Conservation (phyloP, 192 early-diverging fungal species). For the Borealophlyctis nickersoniae region DNA sequence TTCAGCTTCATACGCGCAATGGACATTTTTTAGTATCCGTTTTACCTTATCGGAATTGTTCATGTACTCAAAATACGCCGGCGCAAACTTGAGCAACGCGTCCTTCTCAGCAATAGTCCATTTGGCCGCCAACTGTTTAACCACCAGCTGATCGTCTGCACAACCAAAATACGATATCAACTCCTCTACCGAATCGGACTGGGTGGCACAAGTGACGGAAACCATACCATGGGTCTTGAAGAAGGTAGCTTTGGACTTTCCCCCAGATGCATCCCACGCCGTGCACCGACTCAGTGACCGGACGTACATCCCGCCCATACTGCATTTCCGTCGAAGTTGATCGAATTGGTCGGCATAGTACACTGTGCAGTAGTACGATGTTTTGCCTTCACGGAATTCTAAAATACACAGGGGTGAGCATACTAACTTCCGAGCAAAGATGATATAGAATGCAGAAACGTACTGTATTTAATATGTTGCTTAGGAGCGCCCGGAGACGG, state of each 20-base stretch:
- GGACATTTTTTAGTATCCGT: not conserved
- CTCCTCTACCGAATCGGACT: not conserved
- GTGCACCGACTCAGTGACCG: constrained; percentile 36
- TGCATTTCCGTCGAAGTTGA: constrained; percentile 37
- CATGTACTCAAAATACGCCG: constrained; percentile 50
- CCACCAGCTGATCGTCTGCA: constrained; percentile 49
- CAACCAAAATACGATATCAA: not conserved
- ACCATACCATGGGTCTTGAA: constrained; percentile 70
- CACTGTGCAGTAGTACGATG: constrained; percentile 36
- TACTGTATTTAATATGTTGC: constrained; percentile 60
- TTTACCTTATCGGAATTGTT: constrained; percentile 26
- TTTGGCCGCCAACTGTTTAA: constrained; percentile 54
- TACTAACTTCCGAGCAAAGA: constrained; percentile 3
- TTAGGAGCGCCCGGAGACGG: not conserved
- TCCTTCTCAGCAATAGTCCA: constrained; percentile 51
- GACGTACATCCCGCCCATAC: constrained; percentile 36
- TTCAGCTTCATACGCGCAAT: not conserved
- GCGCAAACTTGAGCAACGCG: constrained; percentile 47
- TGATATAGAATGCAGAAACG: constrained; percentile 20
- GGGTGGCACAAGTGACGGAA: not conserved
- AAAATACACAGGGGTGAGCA: not conserved
- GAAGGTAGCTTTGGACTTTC: constrained; percentile 43
- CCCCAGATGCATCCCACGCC: constrained; percentile 43
- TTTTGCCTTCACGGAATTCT: constrained; percentile 19
- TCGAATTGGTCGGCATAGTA: constrained; percentile 50